These are phyloP conservation scores for Canna indica DNA, from an alignment of 176 grass and related monocot genomes.

Conservation along the genomic window DNA sequence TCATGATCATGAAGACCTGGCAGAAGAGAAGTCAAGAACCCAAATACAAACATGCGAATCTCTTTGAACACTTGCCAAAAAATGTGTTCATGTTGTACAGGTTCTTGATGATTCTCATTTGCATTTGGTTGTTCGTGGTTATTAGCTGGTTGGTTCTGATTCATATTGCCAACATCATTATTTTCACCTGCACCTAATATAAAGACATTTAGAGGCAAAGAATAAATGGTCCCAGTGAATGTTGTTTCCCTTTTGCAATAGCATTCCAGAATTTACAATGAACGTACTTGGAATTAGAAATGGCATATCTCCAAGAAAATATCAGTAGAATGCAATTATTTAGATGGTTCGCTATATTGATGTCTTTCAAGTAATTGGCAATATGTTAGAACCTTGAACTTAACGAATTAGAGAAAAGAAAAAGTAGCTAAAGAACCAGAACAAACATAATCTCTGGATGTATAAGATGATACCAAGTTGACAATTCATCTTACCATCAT, in stretches of 20 bases:
- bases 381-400: background rate
- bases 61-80: constrained; percentile 67
- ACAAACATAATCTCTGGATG: background rate
- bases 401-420: background rate
- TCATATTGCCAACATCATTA: constrained; percentile 25
- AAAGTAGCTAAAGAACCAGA: background rate
- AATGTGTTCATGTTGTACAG: constrained; percentile 31
- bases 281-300: too few species aligned
- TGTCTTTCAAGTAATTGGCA: background rate
- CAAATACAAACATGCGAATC: constrained; percentile 72
- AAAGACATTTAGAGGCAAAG: background rate
- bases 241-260: background rate
- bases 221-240: background rate
- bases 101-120: constrained; percentile 42
- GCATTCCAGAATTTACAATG: background rate
- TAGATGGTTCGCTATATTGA: background rate
- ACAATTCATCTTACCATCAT: constrained; percentile 40
- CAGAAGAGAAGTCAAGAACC: constrained; percentile 81
- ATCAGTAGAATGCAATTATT: background rate
- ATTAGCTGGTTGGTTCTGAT: constrained; percentile 35
- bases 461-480: constrained; percentile 29
- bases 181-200: constrained; percentile 30
- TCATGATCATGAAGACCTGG: constrained; percentile 77
- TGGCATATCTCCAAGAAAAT: too few species aligned
- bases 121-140: constrained; percentile 47